Evolutionary conservation across 1,139 yeast species (phyloP).

Genomic region (Maudiozyma humilis): DNA sequence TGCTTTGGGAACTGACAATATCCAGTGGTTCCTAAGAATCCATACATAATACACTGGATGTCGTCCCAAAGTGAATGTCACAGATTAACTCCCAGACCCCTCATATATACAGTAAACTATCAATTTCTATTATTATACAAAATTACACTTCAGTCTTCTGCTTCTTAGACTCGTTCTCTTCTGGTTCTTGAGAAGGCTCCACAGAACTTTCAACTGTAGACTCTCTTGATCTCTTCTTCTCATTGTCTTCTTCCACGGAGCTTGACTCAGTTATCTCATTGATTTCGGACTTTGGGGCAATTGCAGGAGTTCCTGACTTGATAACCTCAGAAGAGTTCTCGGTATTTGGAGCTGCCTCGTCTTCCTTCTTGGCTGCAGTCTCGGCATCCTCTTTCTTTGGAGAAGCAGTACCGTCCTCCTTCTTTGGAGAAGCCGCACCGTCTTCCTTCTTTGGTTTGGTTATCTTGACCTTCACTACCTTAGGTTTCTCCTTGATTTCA

Average conservation of each 20-base stretch:
- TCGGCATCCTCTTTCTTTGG: not conserved
- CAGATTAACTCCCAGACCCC: no score
- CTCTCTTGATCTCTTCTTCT: conserved; percentile 3
- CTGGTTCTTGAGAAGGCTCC: not conserved
- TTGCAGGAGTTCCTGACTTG: not conserved
- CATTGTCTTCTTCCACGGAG: no score
- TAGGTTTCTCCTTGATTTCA: not conserved
- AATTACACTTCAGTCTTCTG: not conserved
- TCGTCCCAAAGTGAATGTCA: no score
- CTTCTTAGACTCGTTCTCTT: not conserved
- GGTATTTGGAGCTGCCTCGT: not conserved
- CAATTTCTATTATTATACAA: conserved; percentile 1
- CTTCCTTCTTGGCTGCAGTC: not conserved
- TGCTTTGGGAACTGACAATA: no score
- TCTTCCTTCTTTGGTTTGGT: not conserved
- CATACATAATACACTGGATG: no score
- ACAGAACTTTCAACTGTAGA: not conserved
- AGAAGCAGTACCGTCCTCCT: no score
- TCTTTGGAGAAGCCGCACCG: not conserved
- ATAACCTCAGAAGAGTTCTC: not conserved
- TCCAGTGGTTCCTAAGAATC: no score
- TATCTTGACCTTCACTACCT: not conserved
- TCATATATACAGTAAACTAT: no score
- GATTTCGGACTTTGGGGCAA: no score
- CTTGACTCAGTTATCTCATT: not conserved